phyloP scores from a whole-genome alignment of 345 rosid species.

The Conringia planisiliqua region DNA sequence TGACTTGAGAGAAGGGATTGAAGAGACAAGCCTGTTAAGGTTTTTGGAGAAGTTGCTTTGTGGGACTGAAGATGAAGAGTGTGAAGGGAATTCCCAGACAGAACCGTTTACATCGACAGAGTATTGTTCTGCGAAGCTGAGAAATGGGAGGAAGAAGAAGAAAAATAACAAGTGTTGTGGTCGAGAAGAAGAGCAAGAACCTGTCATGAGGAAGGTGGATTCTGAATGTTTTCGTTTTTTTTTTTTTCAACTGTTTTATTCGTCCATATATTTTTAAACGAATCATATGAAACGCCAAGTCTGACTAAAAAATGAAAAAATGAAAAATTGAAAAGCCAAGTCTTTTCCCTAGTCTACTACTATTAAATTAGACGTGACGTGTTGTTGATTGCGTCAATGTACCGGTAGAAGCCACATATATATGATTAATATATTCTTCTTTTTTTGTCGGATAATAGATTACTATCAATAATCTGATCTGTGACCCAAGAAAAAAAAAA shows the following conservation, averaged over 20 bases:
- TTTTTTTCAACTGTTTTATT: not conserved
- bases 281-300: not conserved
- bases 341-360: not conserved
- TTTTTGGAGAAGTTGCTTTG: not conserved
- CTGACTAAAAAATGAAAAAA: not conserved
- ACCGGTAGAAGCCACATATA: not conserved
- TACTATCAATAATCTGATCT: too few relatives aligned
- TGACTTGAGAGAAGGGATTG: not conserved
- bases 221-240: not conserved
- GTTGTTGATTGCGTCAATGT: not conserved
- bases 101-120: not conserved
- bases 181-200: not conserved
- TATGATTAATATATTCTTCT: not conserved
- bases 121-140: not conserved
- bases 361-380: not conserved
- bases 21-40: not conserved
- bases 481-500: too few relatives aligned
- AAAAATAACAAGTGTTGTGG: not conserved
- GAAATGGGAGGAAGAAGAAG: not conserved
- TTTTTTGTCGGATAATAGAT: too few relatives aligned
- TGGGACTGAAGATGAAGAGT: not conserved
- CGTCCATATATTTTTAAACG: not conserved
- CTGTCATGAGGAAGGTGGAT: not conserved
- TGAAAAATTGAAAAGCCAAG: not conserved
- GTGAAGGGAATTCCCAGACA: not conserved